Evolutionary conservation across 176 grass and related monocot species (phyloP), one percentile per base, ranked within the genome.

Genomic region (Oryza nivara): DNA sequence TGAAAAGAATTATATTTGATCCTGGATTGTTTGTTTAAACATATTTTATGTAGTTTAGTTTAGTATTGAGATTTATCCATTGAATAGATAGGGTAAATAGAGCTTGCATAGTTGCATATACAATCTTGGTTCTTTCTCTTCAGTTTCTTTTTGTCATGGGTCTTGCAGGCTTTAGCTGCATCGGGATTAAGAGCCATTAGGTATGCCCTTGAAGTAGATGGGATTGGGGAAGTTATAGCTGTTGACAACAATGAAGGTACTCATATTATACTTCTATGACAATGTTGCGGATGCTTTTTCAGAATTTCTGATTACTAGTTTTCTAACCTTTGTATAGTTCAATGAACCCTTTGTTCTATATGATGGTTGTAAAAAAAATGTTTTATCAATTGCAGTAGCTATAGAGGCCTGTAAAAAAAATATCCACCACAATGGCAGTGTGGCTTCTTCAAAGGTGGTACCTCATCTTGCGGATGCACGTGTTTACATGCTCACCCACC

Each of bases 401-500:
- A 48, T 91, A 78, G 90, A 91, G 68, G 78, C 90, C 32, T 91
- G 90, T 83, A 85, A 88, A 72, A 85, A 76, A 78, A 85, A 91
- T 82, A 88, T 91, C 43, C 16, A 85, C 4, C 58, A 74, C 49
- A 91, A 97, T 92, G 85, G 91, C 64, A 68, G 72, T 79, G 60
- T 88, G 61, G 82, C 75, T 25, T 88, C 77, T 81, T 92, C 85
- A 17, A 97, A 97, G 82, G 94, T 94, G 41, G 91, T 90, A 81
- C 75, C 94, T 79, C 87, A 94, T 88, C 91, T 92, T 43, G 94
- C 89, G 81, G 94, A 97, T 54, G 91, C 94, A 76, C 89, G 89
- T 63, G 83, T 97, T 84, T 92, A 82, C 80, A 97, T 97, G 94
- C 94, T 97, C 56, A 92, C 78, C 11, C 94, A 97, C 71, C 90